A percentile compares a stretch with the other conserved stretches of the same genome.
Conservation (phyloP, 2,329 filamentous ascomycete species). For the Epichloe sp. region DNA sequence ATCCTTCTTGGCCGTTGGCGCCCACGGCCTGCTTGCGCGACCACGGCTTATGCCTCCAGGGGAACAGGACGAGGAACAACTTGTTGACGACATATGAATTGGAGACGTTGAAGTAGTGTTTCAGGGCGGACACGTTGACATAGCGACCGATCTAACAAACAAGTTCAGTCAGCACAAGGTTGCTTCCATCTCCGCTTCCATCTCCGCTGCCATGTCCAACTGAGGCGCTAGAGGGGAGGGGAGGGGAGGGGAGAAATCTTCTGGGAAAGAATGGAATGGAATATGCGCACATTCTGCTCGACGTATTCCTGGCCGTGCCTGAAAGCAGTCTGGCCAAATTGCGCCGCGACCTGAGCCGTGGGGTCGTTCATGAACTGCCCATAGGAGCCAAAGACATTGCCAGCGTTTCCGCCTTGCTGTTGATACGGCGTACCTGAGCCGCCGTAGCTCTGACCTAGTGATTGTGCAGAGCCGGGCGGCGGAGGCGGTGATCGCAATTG, state of each 20-base stretch:
- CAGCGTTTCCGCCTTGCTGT: slow-evolving; percentile 40
- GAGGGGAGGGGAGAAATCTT: too few relatives aligned
- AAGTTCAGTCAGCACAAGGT: slow-evolving; percentile 7
- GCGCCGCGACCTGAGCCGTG: slow-evolving; percentile 85
- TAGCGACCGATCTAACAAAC: slow-evolving; percentile 46
- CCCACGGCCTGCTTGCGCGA: slow-evolving; percentile 73
- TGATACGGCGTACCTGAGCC: slow-evolving; percentile 55
- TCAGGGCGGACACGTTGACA: slow-evolving; percentile 82
- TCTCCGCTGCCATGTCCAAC: too few relatives aligned
- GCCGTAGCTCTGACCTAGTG: slow-evolving; percentile 48
- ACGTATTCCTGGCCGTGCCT: slow-evolving; percentile 87
- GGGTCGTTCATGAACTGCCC: slow-evolving; percentile 94
- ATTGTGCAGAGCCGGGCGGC: slow-evolving; percentile 57
- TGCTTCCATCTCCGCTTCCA: background rate
- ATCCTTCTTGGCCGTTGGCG: slow-evolving; percentile 55
- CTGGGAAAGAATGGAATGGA: background rate
- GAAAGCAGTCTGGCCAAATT: slow-evolving; percentile 85
- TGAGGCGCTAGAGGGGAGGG: too few relatives aligned
- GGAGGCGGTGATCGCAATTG: slow-evolving; percentile 90
- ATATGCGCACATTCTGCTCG: slow-evolving; percentile 70
- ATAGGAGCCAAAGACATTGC: slow-evolving; percentile 57
- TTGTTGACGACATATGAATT: slow-evolving; percentile 95
- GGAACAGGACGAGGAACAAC: slow-evolving; percentile 84
- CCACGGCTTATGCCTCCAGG: slow-evolving; percentile 97
- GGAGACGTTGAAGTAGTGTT: slow-evolving; percentile 99